These are phyloP conservation scores for Evernia prunastri DNA, from an alignment of 495 filamentous ascomycete genomes.

Conservation along the genomic window DNA sequence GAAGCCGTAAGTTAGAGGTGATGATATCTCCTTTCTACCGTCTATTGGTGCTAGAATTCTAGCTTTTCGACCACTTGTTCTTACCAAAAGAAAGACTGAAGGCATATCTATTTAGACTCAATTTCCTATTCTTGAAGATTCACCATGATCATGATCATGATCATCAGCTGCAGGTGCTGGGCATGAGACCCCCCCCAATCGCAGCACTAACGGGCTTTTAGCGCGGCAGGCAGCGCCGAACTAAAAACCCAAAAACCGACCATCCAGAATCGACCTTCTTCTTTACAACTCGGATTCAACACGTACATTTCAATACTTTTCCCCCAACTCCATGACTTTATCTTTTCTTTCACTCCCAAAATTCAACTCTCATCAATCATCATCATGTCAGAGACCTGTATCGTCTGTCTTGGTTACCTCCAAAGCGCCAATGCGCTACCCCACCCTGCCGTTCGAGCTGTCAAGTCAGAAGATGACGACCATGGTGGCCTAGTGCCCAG, in stretches of 20 bases:
- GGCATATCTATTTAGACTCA: neutral
- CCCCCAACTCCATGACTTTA: slow-evolving; percentile 23
- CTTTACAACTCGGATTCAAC: slow-evolving; percentile 17
- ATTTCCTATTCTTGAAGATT: neutral
- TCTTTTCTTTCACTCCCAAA: slow-evolving; percentile 4
- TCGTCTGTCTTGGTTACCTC: slow-evolving; percentile 91
- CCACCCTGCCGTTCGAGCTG: slow-evolving; percentile 40
- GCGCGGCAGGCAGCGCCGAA: neutral
- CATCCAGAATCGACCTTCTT: neutral
- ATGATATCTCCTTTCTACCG: neutral
- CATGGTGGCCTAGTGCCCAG: slow-evolving; percentile 33
- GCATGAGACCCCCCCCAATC: slow-evolving; percentile 3
- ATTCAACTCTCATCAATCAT: slow-evolving; percentile 13
- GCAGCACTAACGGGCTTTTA: slow-evolving; percentile 1
- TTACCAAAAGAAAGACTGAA: neutral
- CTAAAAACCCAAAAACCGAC: slow-evolving; percentile 5
- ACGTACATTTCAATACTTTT: slow-evolving; percentile 15
- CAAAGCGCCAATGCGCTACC: slow-evolving; percentile 48
- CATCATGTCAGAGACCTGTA: slow-evolving; percentile 86
- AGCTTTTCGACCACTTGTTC: neutral
- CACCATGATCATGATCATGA: slow-evolving; percentile 5
- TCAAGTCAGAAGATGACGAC: slow-evolving; percentile 40
- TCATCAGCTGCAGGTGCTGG: slow-evolving; percentile 2
- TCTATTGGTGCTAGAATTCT: neutral
- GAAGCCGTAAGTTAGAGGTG: neutral